A percentile compares a stretch with the other conserved stretches of the same genome.
phyloP scores from a whole-genome alignment of 495 filamentous ascomycete genomes.

The Xylaria cubensis region DNA sequence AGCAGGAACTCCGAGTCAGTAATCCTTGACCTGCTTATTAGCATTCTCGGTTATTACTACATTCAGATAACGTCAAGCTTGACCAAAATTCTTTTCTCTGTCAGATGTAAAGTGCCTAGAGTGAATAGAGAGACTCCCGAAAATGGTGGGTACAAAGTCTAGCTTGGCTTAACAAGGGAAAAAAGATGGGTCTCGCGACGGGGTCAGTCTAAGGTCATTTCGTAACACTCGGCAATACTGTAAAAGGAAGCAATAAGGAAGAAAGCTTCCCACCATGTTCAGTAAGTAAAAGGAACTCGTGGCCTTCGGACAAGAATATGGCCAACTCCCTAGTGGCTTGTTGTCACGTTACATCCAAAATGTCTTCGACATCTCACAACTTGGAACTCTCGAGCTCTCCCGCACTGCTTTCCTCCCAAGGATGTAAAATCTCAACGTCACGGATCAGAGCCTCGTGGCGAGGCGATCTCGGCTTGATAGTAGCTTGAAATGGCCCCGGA shows the following conservation, averaged over 20 bases:
- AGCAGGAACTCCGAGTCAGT: too few relatives aligned
- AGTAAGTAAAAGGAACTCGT: not conserved
- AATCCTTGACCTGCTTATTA: too few relatives aligned
- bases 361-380: not conserved
- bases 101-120: too few relatives aligned
- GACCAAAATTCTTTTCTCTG: too few relatives aligned
- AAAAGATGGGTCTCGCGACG: too few relatives aligned
- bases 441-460: slow-evolving; percentile 37
- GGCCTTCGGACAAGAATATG: not conserved
- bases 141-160: too few relatives aligned
- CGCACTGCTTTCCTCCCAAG: slow-evolving; percentile 49
- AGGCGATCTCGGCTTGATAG: slow-evolving; percentile 38
- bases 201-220: too few relatives aligned
- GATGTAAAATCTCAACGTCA: slow-evolving; percentile 43
- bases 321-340: not conserved
- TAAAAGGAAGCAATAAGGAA: not conserved
- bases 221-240: too few relatives aligned
- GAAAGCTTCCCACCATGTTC: not conserved
- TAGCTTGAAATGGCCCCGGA: slow-evolving; percentile 36
- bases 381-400: slow-evolving; percentile 12
- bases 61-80: too few relatives aligned
- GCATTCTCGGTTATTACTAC: too few relatives aligned
- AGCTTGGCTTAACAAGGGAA: too few relatives aligned
- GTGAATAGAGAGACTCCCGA: too few relatives aligned
- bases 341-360: not conserved